Base-by-base conservation (phyloP, 371 early-diverging fungal species). In the Saksenaea vasiformis region DNA sequence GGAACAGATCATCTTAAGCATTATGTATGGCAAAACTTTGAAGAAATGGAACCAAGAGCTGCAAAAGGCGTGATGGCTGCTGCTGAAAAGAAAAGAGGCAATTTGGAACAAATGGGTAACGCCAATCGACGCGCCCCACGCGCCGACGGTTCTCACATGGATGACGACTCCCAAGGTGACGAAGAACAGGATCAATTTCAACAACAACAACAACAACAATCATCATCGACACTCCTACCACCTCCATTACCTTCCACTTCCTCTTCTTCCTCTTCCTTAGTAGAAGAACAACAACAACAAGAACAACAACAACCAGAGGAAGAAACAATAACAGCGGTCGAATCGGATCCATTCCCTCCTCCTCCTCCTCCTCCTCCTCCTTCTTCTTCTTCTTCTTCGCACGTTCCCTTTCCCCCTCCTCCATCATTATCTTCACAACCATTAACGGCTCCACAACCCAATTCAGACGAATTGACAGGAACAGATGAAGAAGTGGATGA, bases 21-120 rank as follows among this genome's bases (percentile, higher is more conserved):
- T 53, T 96, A 94, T 66, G 79, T 87, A 1, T 78, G 80, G 78
- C 94, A 92, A 24, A 74, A 76, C 27, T 89, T 87, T 66, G 86
- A 86, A 38, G 87, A 83, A 54, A 80, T 80, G 80, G 77, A 80
- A 57, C 77, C 75, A 13, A 66, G 70, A n/a, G 80, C 80, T 14
- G 80, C 80, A 9, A 77, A 75, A 54, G 80, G 80, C 0, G 80
- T 80, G 2, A 80, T 80, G 80, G 75, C 77, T 7, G 80, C 80
- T 14, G 77, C 76, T 17, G 77, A 75, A 57, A 81, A 81, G 64
- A 81, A 81, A 34, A 73, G 78, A 27, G 77, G 72, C 10, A 74
- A 77, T 61, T 58, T 81, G 54, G 78, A 78, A 37, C 74, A 74
- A 13, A 69, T 80, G 76, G 78, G 78, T 1, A 78, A 70, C 64